Evolutionary conservation across 805 yeast genomes (phyloP).

Genomic region (Metschnikowia picachoensis): DNA sequence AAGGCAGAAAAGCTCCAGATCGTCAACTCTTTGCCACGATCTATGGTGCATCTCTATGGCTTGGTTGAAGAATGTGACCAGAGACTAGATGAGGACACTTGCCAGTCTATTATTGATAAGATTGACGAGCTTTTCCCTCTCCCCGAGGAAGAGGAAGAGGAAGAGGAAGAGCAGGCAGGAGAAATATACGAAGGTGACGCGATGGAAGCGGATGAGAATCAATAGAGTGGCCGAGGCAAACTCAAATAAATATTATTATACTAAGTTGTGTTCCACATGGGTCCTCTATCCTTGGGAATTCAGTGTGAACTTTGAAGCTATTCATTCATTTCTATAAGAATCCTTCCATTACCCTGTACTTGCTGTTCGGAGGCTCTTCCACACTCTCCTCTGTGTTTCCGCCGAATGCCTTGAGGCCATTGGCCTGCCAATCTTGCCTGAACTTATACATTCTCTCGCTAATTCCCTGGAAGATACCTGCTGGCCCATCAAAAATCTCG

Average conservation of each 20-base stretch:
- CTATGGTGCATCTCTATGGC: conserved; percentile 73
- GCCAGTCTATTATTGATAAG: conserved; percentile 55
- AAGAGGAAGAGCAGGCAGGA: conserved; percentile 22
- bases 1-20: conserved; percentile 84
- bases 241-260: background rate
- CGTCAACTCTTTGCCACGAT: conserved; percentile 73
- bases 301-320: background rate
- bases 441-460: conserved; percentile 54
- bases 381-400: background rate
- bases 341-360: conserved; percentile 12
- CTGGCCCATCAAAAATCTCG: conserved; percentile 58
- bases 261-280: background rate
- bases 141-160: conserved; percentile 26
- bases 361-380: background rate
- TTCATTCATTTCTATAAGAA: conserved; percentile 4
- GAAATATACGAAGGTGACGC: conserved; percentile 15
- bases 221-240: background rate
- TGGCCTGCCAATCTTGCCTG: conserved; percentile 22
- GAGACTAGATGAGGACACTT: conserved; percentile 66
- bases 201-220: conserved; percentile 5
- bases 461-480: conserved; percentile 64
- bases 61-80: conserved; percentile 91
- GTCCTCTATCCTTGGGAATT: no score
- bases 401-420: conserved; percentile 12
- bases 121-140: conserved; percentile 53